These are phyloP conservation scores for Chytriomyces hyalinus DNA, from an alignment of 192 early-diverging fungal genomes.

Conservation along the genomic window DNA sequence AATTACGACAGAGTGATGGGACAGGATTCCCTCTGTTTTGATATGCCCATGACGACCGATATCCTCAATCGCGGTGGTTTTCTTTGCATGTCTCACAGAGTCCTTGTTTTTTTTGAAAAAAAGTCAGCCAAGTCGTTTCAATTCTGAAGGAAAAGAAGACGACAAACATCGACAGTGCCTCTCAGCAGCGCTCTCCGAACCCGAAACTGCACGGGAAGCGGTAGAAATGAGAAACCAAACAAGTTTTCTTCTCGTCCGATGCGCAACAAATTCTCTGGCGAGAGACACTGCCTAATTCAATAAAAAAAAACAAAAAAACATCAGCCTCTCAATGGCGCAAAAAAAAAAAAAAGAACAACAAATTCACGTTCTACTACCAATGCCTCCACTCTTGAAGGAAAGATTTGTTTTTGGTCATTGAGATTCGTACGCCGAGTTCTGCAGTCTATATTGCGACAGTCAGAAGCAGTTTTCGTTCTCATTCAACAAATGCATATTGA, in stretches of 20 bases:
- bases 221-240: background rate
- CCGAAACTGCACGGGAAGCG: background rate
- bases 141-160: too few relatives aligned
- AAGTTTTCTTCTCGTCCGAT: background rate
- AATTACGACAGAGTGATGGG: background rate
- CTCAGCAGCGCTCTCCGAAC: background rate
- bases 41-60: too few relatives aligned
- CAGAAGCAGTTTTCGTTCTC: background rate
- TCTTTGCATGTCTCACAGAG: too few relatives aligned
- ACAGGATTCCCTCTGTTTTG: background rate
- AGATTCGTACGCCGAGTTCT: background rate
- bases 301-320: background rate
- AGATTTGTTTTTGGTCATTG: background rate
- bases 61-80: too few relatives aligned
- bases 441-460: background rate
- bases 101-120: too few relatives aligned
- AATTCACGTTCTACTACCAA: background rate
- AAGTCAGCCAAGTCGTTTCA: too few relatives aligned
- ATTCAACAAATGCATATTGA: background rate
- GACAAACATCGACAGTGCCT: background rate
- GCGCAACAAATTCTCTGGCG: background rate
- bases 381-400: background rate
- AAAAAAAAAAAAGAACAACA: background rate
- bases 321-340: background rate
- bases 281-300: background rate